These are phyloP conservation scores for Pseudogymnoascus sp. DNA, from an alignment of 2,329 filamentous ascomycete species.

Conservation along the genomic window DNA sequence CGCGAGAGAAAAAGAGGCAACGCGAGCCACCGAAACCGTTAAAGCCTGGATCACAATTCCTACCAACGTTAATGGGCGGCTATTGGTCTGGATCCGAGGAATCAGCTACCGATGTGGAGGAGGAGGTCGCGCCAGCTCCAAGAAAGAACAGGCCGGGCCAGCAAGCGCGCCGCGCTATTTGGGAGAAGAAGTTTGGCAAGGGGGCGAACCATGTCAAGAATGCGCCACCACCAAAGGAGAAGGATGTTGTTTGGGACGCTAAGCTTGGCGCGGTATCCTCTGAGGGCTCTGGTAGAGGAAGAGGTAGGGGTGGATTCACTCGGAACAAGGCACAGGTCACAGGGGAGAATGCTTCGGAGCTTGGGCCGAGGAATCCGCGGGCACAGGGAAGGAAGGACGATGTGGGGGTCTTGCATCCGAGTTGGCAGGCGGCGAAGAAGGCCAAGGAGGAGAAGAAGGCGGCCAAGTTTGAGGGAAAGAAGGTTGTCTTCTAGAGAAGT, in stretches of 20 bases:
- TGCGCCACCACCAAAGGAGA: slow-evolving; percentile 19
- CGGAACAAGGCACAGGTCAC: slow-evolving; percentile 13
- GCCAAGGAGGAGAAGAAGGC: slow-evolving; percentile 49
- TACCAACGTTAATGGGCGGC: slow-evolving; percentile 69
- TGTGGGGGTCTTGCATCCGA: slow-evolving; percentile 49
- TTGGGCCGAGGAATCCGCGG: slow-evolving; percentile 20
- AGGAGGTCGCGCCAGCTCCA: slow-evolving; percentile 40
- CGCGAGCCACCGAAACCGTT: slow-evolving; percentile 11
- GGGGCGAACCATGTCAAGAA: slow-evolving; percentile 41
- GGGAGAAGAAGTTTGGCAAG: slow-evolving; percentile 70
- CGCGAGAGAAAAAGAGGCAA: slow-evolving; percentile 18
- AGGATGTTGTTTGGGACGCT: slow-evolving; percentile 51
- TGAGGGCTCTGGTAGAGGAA: slow-evolving; percentile 6
- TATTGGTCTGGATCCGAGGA: slow-evolving; percentile 72
- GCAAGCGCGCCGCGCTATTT: slow-evolving; percentile 67
- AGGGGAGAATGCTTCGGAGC: slow-evolving; percentile 22
- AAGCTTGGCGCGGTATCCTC: slow-evolving; percentile 40
- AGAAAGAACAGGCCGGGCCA: slow-evolving; percentile 73
- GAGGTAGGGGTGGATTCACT: slow-evolving; percentile 12
- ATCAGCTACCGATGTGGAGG: slow-evolving; percentile 56
- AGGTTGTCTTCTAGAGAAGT: slow-evolving; percentile 49
- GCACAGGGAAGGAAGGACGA: slow-evolving; percentile 37
- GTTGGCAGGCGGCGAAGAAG: slow-evolving; percentile 50
- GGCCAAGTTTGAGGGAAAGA: slow-evolving; percentile 46
- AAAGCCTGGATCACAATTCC: slow-evolving; percentile 45